Evolutionary conservation across 2,329 filamentous ascomycete genomes (phyloP).

Genomic region (Diaporthe caulivora): DNA sequence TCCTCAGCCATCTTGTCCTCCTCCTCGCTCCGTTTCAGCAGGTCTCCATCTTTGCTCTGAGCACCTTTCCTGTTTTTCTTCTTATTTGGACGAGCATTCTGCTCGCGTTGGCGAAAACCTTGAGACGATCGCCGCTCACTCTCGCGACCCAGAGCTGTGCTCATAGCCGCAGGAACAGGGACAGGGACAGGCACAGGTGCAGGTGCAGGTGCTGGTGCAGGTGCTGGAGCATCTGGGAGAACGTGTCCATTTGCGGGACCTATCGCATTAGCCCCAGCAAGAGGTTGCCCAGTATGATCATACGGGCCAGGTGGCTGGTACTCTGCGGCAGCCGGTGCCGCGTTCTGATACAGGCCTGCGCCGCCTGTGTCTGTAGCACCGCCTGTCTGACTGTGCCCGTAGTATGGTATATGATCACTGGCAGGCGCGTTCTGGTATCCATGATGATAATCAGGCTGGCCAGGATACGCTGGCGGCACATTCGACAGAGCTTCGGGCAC

Average conservation of each 20-base stretch:
- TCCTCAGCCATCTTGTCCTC: conserved; percentile 45
- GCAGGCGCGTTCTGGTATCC: conserved; percentile 24
- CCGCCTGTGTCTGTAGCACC: not conserved
- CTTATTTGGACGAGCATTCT: conserved; percentile 33
- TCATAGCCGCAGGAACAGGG: conserved; percentile 3
- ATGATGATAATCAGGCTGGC: conserved; percentile 31
- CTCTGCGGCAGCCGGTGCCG: conserved; percentile 1
- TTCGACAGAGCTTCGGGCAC: conserved; percentile 17
- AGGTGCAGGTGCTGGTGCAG: not conserved
- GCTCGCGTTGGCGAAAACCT: conserved; percentile 35
- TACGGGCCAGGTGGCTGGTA: not conserved
- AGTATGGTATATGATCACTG: conserved; percentile 22
- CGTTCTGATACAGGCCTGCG: conserved; percentile 6
- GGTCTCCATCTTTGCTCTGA: conserved; percentile 34
- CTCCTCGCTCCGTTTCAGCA: conserved; percentile 38
- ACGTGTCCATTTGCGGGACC: not conserved
- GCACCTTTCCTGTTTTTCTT: conserved; percentile 40
- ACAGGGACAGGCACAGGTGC: not conserved
- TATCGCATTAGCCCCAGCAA: not conserved
- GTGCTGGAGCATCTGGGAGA: conserved; percentile 2
- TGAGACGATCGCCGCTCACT: conserved; percentile 40
- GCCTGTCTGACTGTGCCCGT: conserved; percentile 24
- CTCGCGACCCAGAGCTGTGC: conserved; percentile 32
- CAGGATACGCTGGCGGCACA: conserved; percentile 27
- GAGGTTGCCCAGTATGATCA: conserved; percentile 11